phyloP scores from a whole-genome alignment of 179 eudicot genomes.

The Heliamphora pulchella region DNA sequence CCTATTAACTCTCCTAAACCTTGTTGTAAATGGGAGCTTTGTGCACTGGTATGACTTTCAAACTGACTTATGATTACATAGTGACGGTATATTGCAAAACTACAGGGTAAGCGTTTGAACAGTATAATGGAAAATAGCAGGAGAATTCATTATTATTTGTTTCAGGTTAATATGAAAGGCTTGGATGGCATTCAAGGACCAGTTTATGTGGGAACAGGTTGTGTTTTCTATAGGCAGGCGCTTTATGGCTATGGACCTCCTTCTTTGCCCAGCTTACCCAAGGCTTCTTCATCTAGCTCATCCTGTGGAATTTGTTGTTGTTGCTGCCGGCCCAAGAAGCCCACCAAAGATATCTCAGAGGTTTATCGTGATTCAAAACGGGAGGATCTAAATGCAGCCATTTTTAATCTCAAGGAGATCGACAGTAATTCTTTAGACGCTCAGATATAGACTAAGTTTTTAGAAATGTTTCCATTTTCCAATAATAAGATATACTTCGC shows the following conservation, averaged over 20 bases:
- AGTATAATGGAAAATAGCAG: no score
- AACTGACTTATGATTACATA: no score
- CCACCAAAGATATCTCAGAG: slow-evolving; percentile 61
- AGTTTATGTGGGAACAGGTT: slow-evolving; percentile 79
- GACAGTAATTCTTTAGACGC: slow-evolving; percentile 46
- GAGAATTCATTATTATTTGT: slow-evolving; percentile 27
- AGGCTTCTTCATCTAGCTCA: slow-evolving; percentile 55
- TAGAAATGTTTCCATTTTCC: background rate
- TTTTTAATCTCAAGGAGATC: slow-evolving; percentile 84
- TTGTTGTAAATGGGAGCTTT: no score
- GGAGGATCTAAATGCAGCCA: slow-evolving; percentile 89
- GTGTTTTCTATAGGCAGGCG: slow-evolving; percentile 80
- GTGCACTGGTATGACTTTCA: no score
- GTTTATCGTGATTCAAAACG: slow-evolving; percentile 65
- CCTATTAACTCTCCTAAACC: no score
- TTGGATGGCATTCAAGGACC: slow-evolving; percentile 88
- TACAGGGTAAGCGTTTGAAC: background rate
- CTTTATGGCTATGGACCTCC: slow-evolving; percentile 82
- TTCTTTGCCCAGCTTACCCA: slow-evolving; percentile 47
- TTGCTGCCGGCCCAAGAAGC: slow-evolving; percentile 61
- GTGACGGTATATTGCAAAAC: background rate
- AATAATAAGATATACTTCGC: background rate
- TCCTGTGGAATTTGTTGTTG: slow-evolving; percentile 45
- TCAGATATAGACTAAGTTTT: background rate
- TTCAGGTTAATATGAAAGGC: slow-evolving; percentile 78